Evolutionary conservation across 106 monocot species (phyloP).

Genomic region (Chionographis japonica): DNA sequence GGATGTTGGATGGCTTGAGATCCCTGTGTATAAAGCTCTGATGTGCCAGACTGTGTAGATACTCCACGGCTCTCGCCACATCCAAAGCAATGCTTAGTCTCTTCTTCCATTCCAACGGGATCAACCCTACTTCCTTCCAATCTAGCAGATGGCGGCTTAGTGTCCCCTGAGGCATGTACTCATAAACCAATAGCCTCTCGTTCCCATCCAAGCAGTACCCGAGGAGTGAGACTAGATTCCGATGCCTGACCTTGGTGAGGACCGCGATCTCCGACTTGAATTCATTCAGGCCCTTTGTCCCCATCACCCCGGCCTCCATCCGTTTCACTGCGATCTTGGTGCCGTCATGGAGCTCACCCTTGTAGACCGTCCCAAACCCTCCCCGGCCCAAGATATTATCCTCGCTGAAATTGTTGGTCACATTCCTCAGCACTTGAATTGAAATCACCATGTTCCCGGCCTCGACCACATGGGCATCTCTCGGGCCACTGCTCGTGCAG

Average conservation of each 20-base stretch:
- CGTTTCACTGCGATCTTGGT: slow-evolving; percentile 56
- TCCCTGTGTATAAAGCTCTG: slow-evolving; percentile 62
- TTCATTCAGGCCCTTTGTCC: slow-evolving; percentile 41
- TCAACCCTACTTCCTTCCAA: slow-evolving; percentile 18
- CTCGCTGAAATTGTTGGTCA: slow-evolving; percentile 47
- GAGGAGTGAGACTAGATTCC: slow-evolving; percentile 45
- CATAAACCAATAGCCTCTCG: slow-evolving; percentile 59
- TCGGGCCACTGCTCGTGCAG: slow-evolving; percentile 20
- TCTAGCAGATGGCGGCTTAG: slow-evolving; percentile 39
- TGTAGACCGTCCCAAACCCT: slow-evolving; percentile 57
- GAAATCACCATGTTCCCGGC: slow-evolving; percentile 46
- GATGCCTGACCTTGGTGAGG: slow-evolving; percentile 40
- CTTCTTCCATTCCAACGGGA: slow-evolving; percentile 52
- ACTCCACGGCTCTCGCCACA: slow-evolving; percentile 55
- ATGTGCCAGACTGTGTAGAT: slow-evolving; percentile 44
- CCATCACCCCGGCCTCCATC: slow-evolving; percentile 43
- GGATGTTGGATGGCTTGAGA: slow-evolving; percentile 52
- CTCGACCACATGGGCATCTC: slow-evolving; percentile 30
- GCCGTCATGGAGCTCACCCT: slow-evolving; percentile 50
- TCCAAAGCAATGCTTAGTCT: slow-evolving; percentile 49
- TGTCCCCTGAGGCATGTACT: slow-evolving; percentile 60
- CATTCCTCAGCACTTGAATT: slow-evolving; percentile 44
- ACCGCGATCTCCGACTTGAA: slow-evolving; percentile 53
- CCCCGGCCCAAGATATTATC: slow-evolving; percentile 46
- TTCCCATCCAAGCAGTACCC: slow-evolving; percentile 52